Evolutionary conservation across 306 rosid genomes (phyloP), one percentile per base, ranked within the genome.

Genomic region (Pyrus bretschneideri): DNA sequence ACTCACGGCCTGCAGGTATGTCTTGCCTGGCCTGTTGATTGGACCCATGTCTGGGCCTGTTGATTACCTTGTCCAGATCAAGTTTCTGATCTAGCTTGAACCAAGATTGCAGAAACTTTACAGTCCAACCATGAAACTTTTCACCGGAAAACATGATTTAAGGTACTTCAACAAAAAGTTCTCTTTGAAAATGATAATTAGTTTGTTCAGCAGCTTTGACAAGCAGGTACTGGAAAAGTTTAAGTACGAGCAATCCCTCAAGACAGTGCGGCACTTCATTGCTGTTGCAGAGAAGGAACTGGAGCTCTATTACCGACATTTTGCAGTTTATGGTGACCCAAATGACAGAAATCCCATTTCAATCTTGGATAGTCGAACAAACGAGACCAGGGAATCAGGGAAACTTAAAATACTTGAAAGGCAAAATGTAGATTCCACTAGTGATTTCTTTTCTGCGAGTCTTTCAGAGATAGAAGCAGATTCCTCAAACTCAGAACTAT

Each of bases 221-320:
- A 19, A 49, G 10, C 45, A 12, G 61, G 38, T 8, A 71, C 88
- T 92, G 27, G 99, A 95, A 81, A 95, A 90, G 82, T 88, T 96
- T 11, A 95, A 89, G 87, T 92, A 92, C 59, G 97, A 92, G 88
- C 97, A 90, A 73, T 90, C 97, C 18, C 97, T 95, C 0, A 96
- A 95, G 76, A 87, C 96, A 6, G 96, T 92, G 11, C 84, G 83
- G 54, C 92, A 89, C 72, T 95, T 95, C 85, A 92, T 95, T 49
- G 90, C 90, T 19, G 84, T 90, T 38, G 88, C 90, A 1, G 97
- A 95, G 86, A 92, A 90, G 87, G 99, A 95, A 77, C 65, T 95
- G 72, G 97, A 92, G 85, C 89, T 92, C n/a, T 92, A 90, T 75
- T 74, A 87, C 81, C 82, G 96, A 76, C 98, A 95, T 71, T 51